Conservation (phyloP, 306 rosid species). For the Arachis stenosperma region DNA sequence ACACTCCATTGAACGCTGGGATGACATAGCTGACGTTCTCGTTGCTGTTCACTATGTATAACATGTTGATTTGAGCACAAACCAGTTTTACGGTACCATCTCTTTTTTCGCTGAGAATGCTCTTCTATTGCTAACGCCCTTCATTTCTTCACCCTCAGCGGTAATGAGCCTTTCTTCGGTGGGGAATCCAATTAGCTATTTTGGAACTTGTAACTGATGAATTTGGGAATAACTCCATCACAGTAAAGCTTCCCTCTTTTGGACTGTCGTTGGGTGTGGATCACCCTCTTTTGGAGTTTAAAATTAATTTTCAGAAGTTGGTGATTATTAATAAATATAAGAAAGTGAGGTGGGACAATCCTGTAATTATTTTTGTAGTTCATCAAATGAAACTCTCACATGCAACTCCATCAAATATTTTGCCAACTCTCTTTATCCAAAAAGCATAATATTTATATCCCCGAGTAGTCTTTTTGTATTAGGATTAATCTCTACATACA, state of each 20-base stretch:
- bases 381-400: too few species aligned
- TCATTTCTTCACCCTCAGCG: conserved; percentile 59
- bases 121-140: conserved; percentile 75
- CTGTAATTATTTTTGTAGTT: too few species aligned
- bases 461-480: too few species aligned
- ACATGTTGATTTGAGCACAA: conserved; percentile 75
- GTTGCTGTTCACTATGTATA: conserved; percentile 66
- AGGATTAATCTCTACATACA: too few species aligned
- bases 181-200: conserved; percentile 55
- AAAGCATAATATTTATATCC: too few species aligned
- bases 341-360: too few species aligned
- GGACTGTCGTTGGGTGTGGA: conserved; percentile 35
- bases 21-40: conserved; percentile 57
- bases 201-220: conserved; percentile 71
- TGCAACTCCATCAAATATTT: too few species aligned
- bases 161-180: conserved; percentile 54
- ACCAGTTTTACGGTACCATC: conserved; percentile 69
- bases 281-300: too few species aligned
- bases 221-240: conserved; percentile 68
- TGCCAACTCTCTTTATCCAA: too few species aligned
- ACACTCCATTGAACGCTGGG: conserved; percentile 68
- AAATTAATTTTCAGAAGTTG: too few species aligned
- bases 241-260: conserved; percentile 75
- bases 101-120: conserved; percentile 44
- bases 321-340: too few species aligned